Conservation (phyloP, 371 early-diverging fungal species). For the Mucor mucedo region DNA sequence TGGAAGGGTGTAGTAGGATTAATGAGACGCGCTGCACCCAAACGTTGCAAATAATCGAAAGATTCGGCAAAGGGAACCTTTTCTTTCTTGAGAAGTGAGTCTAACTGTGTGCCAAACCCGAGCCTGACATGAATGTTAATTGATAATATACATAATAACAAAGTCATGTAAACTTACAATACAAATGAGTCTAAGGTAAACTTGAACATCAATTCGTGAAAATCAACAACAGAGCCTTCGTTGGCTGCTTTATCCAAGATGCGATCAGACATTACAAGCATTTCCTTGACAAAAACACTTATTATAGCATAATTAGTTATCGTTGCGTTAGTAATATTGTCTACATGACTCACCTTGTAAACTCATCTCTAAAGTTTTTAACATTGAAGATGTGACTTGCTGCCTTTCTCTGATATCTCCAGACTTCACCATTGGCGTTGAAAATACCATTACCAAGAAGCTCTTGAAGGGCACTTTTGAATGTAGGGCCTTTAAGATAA, state of each 20-base stretch:
- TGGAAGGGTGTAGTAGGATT: slow-evolving; percentile 42
- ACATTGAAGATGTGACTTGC: slow-evolving; percentile 74
- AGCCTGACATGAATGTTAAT: slow-evolving; percentile 23
- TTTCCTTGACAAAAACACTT: slow-evolving; percentile 58
- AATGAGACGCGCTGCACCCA: slow-evolving; percentile 29
- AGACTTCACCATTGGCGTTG: slow-evolving; percentile 67
- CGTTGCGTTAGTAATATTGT: not conserved
- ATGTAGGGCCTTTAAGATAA: slow-evolving; percentile 58
- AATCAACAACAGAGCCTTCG: slow-evolving; percentile 34
- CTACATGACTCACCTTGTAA: slow-evolving; percentile 42
- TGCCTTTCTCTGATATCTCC: slow-evolving; percentile 73
- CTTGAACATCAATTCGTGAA: slow-evolving; percentile 51
- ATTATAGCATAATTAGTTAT: not conserved
- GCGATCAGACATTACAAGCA: slow-evolving; percentile 27
- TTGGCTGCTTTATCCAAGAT: slow-evolving; percentile 38
- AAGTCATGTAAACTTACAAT: slow-evolving; percentile 29
- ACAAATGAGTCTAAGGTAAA: slow-evolving; percentile 65
- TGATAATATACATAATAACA: not conserved
- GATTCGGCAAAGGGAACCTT: slow-evolving; percentile 56
- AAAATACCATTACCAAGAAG: slow-evolving; percentile 80
- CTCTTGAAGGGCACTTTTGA: slow-evolving; percentile 39
- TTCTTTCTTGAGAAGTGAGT: slow-evolving; percentile 26
- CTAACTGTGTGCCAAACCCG: slow-evolving; percentile 46
- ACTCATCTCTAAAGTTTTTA: slow-evolving; percentile 72
- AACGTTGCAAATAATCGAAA: slow-evolving; percentile 54